phyloP scores from a whole-genome alignment of 2,329 filamentous ascomycete genomes.

The Xylogone sp. region DNA sequence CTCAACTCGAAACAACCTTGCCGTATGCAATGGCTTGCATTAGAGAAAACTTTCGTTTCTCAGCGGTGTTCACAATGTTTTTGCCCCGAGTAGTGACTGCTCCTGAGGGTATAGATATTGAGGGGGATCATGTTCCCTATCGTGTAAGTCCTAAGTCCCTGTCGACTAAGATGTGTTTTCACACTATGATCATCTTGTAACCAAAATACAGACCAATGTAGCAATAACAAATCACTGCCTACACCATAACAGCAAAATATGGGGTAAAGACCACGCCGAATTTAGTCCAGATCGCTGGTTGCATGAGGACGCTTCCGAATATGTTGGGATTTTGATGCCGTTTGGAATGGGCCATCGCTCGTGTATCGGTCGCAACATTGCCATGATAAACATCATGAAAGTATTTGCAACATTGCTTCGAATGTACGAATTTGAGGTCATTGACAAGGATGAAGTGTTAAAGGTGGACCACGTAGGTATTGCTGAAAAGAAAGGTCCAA shows the following conservation, averaged over 20 bases:
- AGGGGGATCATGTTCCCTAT: constrained; percentile 4
- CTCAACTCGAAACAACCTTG: constrained; percentile 27
- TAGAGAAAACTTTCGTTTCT: constrained; percentile 46
- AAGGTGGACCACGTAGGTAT: neutral
- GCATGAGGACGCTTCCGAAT: constrained; percentile 1
- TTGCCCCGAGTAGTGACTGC: constrained; percentile 7
- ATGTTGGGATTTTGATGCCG: constrained; percentile 26
- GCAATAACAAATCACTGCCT: constrained; percentile 31
- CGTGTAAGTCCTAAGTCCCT: neutral
- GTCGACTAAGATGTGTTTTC: too few species aligned
- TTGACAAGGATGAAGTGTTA: constrained; percentile 8
- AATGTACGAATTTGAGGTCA: constrained; percentile 27
- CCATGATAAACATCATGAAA: constrained; percentile 31
- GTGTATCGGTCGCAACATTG: constrained; percentile 33
- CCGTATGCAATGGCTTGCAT: constrained; percentile 48
- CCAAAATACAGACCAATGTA: constrained; percentile 22
- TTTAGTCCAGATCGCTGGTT: constrained; percentile 28
- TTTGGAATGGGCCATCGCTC: constrained; percentile 29
- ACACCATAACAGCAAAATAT: constrained; percentile 29
- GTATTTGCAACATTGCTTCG: constrained; percentile 25
- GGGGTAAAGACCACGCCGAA: constrained; percentile 27
- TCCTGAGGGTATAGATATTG: constrained; percentile 7
- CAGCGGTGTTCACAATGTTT: constrained; percentile 29
- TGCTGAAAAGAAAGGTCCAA: neutral
- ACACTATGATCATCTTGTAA: neutral